These are phyloP conservation scores for Neonectria punicea DNA, from an alignment of 2,329 filamentous ascomycete species.

Conservation along the genomic window DNA sequence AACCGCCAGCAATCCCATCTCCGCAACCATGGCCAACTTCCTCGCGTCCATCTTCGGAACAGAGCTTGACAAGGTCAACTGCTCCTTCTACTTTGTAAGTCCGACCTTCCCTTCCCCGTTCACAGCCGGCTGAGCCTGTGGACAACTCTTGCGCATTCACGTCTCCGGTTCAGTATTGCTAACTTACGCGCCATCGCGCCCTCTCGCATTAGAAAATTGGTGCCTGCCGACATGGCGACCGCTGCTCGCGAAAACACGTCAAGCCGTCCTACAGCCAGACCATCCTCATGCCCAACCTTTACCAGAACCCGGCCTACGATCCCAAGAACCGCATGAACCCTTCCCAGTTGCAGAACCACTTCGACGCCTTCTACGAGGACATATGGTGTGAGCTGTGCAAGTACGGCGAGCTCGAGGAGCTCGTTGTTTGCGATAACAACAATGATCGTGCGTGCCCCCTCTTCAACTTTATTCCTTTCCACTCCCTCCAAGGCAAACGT, in stretches of 20 bases:
- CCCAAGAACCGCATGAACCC: constrained; percentile 97
- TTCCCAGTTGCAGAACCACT: constrained; percentile 97
- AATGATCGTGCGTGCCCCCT: constrained; percentile 80
- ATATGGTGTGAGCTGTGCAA: constrained; percentile 99
- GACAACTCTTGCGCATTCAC: background rate
- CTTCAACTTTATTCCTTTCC: background rate
- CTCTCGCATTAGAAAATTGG: constrained; percentile 85
- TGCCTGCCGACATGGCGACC: constrained; percentile 97
- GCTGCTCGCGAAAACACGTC: constrained; percentile 98
- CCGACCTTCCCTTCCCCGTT: background rate
- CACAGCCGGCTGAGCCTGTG: background rate
- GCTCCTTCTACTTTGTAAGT: constrained; percentile 85
- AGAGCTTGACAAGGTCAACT: constrained; percentile 99
- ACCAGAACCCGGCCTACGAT: constrained; percentile 98
- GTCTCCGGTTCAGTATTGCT: background rate
- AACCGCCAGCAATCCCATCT: constrained; percentile 12
- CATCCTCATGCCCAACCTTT: constrained; percentile 96
- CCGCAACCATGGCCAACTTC: constrained; percentile 86
- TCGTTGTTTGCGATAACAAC: constrained; percentile 99
- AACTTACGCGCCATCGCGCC: constrained; percentile 16
- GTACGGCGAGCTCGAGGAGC: constrained; percentile 96
- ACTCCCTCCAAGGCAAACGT: background rate
- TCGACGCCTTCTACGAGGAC: constrained; percentile 99
- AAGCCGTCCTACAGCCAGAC: constrained; percentile 99
- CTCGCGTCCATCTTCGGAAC: constrained; percentile 99